Conservation (phyloP, 352 stramenopile species). For the Globisporangium paroecandrum region DNA sequence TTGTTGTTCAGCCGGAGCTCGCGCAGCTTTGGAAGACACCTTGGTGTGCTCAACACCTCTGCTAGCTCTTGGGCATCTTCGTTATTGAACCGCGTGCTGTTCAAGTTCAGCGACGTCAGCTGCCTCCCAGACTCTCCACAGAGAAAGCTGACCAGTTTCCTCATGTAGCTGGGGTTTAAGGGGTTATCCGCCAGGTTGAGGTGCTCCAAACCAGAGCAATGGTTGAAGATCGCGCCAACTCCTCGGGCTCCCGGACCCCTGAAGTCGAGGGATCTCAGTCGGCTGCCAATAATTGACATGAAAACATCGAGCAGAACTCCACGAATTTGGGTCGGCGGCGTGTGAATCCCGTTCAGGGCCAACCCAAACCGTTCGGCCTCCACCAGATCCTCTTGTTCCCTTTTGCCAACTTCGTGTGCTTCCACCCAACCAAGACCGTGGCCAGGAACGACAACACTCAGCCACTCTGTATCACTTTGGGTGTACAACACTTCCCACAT, state of each 20-base stretch:
- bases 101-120: no score
- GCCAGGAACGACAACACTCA: background rate
- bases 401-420: background rate
- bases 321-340: no score
- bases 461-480: background rate
- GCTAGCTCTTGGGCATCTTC: no score
- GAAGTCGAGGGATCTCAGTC: background rate
- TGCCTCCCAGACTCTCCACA: no score
- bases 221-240: background rate
- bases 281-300: background rate
- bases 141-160: no score
- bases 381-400: background rate
- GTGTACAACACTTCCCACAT: background rate
- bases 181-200: background rate
- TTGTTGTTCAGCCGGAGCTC: no score
- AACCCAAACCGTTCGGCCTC: background rate
- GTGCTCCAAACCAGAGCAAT: background rate
- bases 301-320: background rate
- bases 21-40: no score
- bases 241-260: background rate
- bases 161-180: no score
- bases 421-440: background rate
- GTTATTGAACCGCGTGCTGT: no score
- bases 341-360: background rate
- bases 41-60: no score